Percentiles rank a stretch among this genome's conserved stretches.
These are phyloP conservation scores for Colletotrichum sp. DNA, from an alignment of 2,329 filamentous ascomycete genomes.

Conservation along the genomic window DNA sequence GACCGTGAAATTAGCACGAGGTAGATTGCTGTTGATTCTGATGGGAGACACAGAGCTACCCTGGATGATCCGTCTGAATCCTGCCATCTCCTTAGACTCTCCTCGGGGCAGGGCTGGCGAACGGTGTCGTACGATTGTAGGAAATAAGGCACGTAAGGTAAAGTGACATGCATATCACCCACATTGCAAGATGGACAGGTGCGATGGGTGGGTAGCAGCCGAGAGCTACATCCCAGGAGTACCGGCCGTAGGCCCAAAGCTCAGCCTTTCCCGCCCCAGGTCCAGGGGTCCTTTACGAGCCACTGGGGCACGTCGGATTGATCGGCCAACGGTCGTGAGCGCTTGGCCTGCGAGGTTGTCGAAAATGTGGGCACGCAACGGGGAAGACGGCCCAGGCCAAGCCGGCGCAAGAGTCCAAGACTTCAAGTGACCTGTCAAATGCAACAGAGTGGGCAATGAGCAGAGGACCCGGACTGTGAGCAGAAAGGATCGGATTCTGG, in stretches of 20 bases:
- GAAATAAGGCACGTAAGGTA: conserved; percentile 1
- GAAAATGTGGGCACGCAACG: neutral
- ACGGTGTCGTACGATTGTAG: neutral
- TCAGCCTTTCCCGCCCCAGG: neutral
- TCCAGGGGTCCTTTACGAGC: neutral
- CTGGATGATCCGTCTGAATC: neutral
- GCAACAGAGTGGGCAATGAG: neutral
- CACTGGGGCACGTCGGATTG: neutral
- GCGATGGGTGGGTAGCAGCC: neutral
- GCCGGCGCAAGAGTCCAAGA: neutral
- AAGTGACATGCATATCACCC: neutral
- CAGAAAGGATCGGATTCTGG: neutral
- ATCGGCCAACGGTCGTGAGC: neutral
- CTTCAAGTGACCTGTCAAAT: conserved; percentile 4
- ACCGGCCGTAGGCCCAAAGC: neutral
- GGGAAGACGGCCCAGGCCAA: neutral
- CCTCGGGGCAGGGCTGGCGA: neutral
- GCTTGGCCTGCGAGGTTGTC: neutral
- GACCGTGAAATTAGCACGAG: neutral
- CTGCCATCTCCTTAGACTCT: neutral
- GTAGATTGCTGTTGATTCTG: neutral
- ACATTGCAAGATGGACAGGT: neutral
- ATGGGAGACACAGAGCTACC: neutral
- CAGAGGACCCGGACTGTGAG: neutral
- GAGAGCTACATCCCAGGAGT: neutral